Evolutionary conservation across 805 yeast genomes (phyloP), one percentile per base, ranked within the genome.

Genomic region (Nakazawaea pomicola): DNA sequence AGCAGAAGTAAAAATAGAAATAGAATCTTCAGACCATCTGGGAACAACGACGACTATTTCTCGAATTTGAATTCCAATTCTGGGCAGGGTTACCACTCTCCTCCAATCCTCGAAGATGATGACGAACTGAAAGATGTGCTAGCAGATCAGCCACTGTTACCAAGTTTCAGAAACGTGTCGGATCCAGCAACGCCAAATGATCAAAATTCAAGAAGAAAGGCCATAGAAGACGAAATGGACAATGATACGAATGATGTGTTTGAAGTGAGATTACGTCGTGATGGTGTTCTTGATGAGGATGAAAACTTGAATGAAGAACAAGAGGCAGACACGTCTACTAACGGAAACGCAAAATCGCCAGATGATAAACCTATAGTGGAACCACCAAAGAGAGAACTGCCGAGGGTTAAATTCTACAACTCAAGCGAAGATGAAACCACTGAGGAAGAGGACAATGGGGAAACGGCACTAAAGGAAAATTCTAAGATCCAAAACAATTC

Each of bases 381-480:
- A n/a, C n/a, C 28, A 17, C 32, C 41, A 10, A 25, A 8, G 10
- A 19, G 14, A 16, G 28, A 27, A 2, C 15, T n/a, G 24, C 44
- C 40, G 4, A 36, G 17, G 29, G 44, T 41, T 4, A 41, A 41
- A 16, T 41, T 41, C 21, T 36, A 45, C 18, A 48, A 44, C n/a
- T 55, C 53, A 12, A 49, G 55, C 18, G 60, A 50, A 11, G 63
- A 55, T 31, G 56, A 49, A 17, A 55, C 63, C 1, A 57, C 63
- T 42, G 43, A 45, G 15, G 47, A 36, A 6, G 45, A 43, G 6
- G 37, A 28, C 15, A 47, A 50, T 14, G 37, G 33, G 20, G 28
- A 16, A 12, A 20, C 18, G 16, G 11, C 27, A 24, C 8, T 25
- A 33, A 23, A 34, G 16, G 11, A n/a, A 46, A 40, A 15, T 27